A percentile compares a stretch with the other conserved stretches of the same genome.
Conservation (phyloP, 306 rosid genomes). For the Cicer cuneatum region DNA sequence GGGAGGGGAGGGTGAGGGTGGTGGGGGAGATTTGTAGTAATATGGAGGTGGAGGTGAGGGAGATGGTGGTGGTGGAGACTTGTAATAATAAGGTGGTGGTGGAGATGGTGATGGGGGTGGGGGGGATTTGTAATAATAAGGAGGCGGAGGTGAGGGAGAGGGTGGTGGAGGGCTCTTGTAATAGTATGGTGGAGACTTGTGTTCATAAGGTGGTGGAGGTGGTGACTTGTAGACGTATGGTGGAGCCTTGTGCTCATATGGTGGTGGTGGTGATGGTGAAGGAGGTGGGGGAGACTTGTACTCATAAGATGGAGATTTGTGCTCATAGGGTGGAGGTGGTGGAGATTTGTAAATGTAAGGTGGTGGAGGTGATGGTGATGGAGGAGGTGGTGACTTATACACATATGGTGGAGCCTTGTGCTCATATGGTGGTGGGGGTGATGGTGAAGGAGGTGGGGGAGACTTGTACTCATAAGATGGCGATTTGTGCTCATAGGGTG, state of each 20-base stretch:
- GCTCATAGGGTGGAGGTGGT: conserved; percentile 44
- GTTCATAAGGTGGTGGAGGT: too few relatives aligned
- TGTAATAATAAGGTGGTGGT: too few relatives aligned
- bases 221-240: neutral
- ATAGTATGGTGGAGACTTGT: conserved; percentile 23
- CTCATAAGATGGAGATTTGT: conserved; percentile 45
- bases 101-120: too few relatives aligned
- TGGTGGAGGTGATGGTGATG: conserved; percentile 47
- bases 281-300: conserved; percentile 72
- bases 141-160: too few relatives aligned
- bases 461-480: conserved; percentile 54
- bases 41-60: too few relatives aligned
- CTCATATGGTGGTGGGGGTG: conserved; percentile 39
- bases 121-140: too few relatives aligned
- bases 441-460: conserved; percentile 45
- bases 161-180: conserved; percentile 36
- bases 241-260: too few relatives aligned
- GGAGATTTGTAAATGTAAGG: conserved; percentile 50
- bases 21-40: too few relatives aligned
- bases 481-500: conserved; percentile 31
- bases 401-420: conserved; percentile 47
- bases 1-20: too few relatives aligned
- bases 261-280: conserved; percentile 25
- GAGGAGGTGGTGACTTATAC: neutral
- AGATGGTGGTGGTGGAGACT: too few relatives aligned